Percentiles rank a stretch among this genome's conserved stretches.
Evolutionary conservation across 2,329 filamentous ascomycete species (phyloP).

Genomic region (Colletotrichum australisinense): DNA sequence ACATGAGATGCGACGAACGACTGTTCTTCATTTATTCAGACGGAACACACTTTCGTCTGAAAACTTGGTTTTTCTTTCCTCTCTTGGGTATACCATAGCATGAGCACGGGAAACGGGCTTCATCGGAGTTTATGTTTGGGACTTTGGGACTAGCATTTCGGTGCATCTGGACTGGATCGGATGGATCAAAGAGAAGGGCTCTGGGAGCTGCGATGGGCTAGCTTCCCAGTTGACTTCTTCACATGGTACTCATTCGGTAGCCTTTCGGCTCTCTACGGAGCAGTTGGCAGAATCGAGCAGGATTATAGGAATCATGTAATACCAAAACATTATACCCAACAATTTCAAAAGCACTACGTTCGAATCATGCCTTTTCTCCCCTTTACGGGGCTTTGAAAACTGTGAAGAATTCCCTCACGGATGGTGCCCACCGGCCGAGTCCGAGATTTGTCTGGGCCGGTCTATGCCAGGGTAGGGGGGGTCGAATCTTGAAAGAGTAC

Average conservation of each 20-base stretch:
- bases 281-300: slow-evolving; percentile 17
- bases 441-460: background rate
- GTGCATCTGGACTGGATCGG: slow-evolving; percentile 37
- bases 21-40: slow-evolving; percentile 7
- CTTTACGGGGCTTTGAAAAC: too few species aligned
- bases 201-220: slow-evolving; percentile 45
- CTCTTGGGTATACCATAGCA: slow-evolving; percentile 25
- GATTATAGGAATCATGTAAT: slow-evolving; percentile 35
- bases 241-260: background rate
- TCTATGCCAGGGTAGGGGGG: slow-evolving; percentile 6
- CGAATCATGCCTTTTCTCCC: too few species aligned
- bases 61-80: background rate
- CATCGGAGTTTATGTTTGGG: slow-evolving; percentile 27
- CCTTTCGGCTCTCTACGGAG: slow-evolving; percentile 1
- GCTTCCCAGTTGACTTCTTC: slow-evolving; percentile 39
- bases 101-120: slow-evolving; percentile 28
- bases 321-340: slow-evolving; percentile 32
- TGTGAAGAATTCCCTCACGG: background rate
- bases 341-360: slow-evolving; percentile 17
- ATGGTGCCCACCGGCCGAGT: background rate
- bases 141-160: slow-evolving; percentile 33
- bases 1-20: slow-evolving; percentile 33
- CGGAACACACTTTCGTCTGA: slow-evolving; percentile 1
- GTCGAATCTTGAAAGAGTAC: background rate
- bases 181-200: slow-evolving; percentile 40